Evolutionary conservation across 768 basidiomycete species (phyloP).

Genomic region (Hydnomerulius pinastri): DNA sequence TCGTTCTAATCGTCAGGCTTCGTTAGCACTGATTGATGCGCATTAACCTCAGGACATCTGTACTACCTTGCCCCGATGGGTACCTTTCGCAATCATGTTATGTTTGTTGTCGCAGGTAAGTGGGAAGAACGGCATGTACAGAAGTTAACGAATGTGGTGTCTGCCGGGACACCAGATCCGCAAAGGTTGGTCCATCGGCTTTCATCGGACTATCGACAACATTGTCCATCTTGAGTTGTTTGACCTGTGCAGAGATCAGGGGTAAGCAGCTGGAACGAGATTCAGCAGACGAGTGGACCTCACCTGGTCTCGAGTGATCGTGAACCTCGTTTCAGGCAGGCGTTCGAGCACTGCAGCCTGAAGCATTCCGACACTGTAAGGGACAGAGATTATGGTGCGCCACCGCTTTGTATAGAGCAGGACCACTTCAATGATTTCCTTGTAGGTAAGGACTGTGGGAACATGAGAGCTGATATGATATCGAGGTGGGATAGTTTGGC

Average conservation of each 20-base stretch:
- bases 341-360: slow-evolving; percentile 66
- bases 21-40: too few species aligned
- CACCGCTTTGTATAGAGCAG: slow-evolving; percentile 51
- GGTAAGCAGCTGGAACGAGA: background rate
- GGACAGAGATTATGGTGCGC: slow-evolving; percentile 64
- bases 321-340: slow-evolving; percentile 65
- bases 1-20: too few species aligned
- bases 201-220: slow-evolving; percentile 38
- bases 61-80: background rate
- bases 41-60: background rate
- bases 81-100: too few species aligned
- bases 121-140: slow-evolving; percentile 56
- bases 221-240: slow-evolving; percentile 65
- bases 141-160: slow-evolving; percentile 43
- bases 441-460: slow-evolving; percentile 63
- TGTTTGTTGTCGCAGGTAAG: slow-evolving; percentile 36
- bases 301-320: slow-evolving; percentile 74
- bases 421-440: slow-evolving; percentile 65
- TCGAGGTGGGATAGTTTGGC: slow-evolving; percentile 23
- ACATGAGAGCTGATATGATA: slow-evolving; percentile 38
- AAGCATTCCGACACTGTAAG: slow-evolving; percentile 61
- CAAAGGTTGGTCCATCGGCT: slow-evolving; percentile 24
- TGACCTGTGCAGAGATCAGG: slow-evolving; percentile 43
- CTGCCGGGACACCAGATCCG: slow-evolving; percentile 40
- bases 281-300: background rate